phyloP scores from a whole-genome alignment of 257 asterid genomes.

The Gentiana dahurica region DNA sequence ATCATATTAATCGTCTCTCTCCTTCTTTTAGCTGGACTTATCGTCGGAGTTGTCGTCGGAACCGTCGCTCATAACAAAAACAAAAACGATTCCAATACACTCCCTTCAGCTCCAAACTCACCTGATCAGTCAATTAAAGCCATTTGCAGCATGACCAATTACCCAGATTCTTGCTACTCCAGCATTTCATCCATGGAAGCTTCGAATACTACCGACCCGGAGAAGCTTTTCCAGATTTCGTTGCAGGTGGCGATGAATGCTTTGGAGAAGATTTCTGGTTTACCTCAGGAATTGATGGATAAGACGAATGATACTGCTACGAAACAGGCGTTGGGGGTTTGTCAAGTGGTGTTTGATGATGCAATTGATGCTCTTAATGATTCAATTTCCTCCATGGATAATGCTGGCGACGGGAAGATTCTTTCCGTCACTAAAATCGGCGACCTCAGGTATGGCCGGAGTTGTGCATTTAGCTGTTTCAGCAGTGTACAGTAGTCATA shows the following conservation, averaged over 20 bases:
- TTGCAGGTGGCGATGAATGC: conserved; percentile 31
- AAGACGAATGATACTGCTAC: conserved; percentile 16
- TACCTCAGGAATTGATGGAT: conserved; percentile 27
- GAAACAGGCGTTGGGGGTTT: conserved; percentile 42
- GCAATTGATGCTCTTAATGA: conserved; percentile 55
- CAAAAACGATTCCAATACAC: conserved; percentile 8
- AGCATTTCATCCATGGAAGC: conserved; percentile 23
- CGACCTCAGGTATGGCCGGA: conserved; percentile 17
- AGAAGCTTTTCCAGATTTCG: conserved; percentile 40
- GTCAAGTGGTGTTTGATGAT: conserved; percentile 41
- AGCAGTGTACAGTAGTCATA: too few species aligned
- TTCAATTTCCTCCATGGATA: conserved; percentile 18
- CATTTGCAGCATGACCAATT: conserved; percentile 46
- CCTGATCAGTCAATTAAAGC: conserved; percentile 39
- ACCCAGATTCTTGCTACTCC: conserved; percentile 39
- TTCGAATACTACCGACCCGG: conserved; percentile 44
- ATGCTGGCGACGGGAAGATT: conserved; percentile 12
- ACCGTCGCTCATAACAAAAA: conserved; percentile 31
- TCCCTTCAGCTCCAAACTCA: conserved; percentile 12
- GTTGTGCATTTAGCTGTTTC: too few species aligned
- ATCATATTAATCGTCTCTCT: conserved; percentile 41
- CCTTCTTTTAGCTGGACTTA: conserved; percentile 20
- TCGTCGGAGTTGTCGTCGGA: conserved; percentile 52
- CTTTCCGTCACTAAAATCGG: conserved; percentile 12
- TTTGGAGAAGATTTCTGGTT: conserved; percentile 19